A percentile compares a stretch with the other conserved stretches of the same genome.
phyloP scores from a whole-genome alignment of 1,284 basidiomycete genomes.

The Irpex rosettiformis region DNA sequence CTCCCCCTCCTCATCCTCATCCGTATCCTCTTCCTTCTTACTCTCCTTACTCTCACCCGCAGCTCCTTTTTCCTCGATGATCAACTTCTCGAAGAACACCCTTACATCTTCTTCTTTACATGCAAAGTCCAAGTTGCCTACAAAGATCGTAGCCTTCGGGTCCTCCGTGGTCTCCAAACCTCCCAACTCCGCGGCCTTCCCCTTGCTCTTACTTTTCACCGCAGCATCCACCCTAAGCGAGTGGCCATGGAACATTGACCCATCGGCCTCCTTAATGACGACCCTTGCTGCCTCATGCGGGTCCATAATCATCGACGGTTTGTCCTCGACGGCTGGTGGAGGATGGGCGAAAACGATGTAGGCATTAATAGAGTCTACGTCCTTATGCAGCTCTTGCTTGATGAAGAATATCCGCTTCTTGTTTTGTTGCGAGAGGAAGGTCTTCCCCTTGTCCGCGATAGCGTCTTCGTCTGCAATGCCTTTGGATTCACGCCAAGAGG shows the following conservation, averaged over 20 bases:
- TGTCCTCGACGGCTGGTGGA: conserved; percentile 35
- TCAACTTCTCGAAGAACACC: conserved; percentile 80
- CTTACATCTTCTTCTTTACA: conserved; percentile 89
- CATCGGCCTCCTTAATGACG: conserved; percentile 65
- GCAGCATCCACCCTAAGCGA: conserved; percentile 75
- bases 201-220: conserved; percentile 31
- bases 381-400: conserved; percentile 81
- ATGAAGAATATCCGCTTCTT: conserved; percentile 97
- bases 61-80: conserved; percentile 72
- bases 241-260: conserved; percentile 71
- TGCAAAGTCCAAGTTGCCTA: conserved; percentile 92
- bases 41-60: conserved; percentile 30
- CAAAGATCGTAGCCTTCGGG: conserved; percentile 84
- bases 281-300: conserved; percentile 71
- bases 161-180: conserved; percentile 38
- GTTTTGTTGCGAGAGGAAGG: conserved; percentile 76
- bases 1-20: conserved; percentile 24
- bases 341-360: conserved; percentile 87
- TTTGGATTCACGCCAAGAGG: conserved; percentile 61
- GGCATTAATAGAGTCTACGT: conserved; percentile 71
- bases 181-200: conserved; percentile 27
- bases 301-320: conserved; percentile 40
- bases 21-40: conserved; percentile 23
- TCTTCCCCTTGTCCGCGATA: conserved; percentile 43
- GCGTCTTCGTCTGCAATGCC: conserved; percentile 36